Evolutionary conservation across 352 stramenopile genomes (phyloP).

Genomic region (Phytophthora gonapodyides): DNA sequence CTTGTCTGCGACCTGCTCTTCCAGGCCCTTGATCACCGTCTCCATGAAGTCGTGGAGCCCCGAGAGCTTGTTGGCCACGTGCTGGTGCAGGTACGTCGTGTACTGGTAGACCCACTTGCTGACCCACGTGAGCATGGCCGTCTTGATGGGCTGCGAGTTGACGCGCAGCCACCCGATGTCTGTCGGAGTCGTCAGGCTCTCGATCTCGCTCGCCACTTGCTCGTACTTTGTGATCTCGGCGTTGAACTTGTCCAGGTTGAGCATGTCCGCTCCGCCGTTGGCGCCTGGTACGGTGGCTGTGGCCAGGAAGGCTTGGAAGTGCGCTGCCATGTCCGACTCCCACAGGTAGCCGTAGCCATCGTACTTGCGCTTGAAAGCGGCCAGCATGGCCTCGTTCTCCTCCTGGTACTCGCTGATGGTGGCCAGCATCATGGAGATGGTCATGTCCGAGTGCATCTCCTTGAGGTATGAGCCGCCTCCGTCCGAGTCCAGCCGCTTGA

Average conservation of each 20-base stretch:
- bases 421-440: slow-evolving; percentile 94
- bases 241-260: slow-evolving; percentile 96
- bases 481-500: slow-evolving; percentile 96
- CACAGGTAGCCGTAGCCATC: slow-evolving; percentile 97
- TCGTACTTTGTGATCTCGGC: slow-evolving; percentile 96
- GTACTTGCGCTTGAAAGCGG: slow-evolving; percentile 94
- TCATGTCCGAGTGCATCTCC: slow-evolving; percentile 97
- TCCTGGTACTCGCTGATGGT: slow-evolving; percentile 93
- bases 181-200: slow-evolving; percentile 86
- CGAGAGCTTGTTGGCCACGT: slow-evolving; percentile 89
- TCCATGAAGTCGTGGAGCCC: slow-evolving; percentile 95
- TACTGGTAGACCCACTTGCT: slow-evolving; percentile 97
- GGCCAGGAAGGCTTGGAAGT: slow-evolving; percentile 94
- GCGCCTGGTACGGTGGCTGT: slow-evolving; percentile 62
- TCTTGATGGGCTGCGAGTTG: slow-evolving; percentile 97
- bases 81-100: slow-evolving; percentile 93
- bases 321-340: slow-evolving; percentile 92
- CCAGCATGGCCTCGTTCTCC: slow-evolving; percentile 93
- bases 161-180: slow-evolving; percentile 98
- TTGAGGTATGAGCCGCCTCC: slow-evolving; percentile 96
- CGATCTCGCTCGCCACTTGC: slow-evolving; percentile 92
- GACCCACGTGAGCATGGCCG: slow-evolving; percentile 95
- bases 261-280: slow-evolving; percentile 83
- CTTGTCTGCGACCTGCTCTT: slow-evolving; percentile 90
- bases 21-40: slow-evolving; percentile 88